Conservation (phyloP, 1,284 basidiomycete genomes). For the Ustilago hordei region DNA sequence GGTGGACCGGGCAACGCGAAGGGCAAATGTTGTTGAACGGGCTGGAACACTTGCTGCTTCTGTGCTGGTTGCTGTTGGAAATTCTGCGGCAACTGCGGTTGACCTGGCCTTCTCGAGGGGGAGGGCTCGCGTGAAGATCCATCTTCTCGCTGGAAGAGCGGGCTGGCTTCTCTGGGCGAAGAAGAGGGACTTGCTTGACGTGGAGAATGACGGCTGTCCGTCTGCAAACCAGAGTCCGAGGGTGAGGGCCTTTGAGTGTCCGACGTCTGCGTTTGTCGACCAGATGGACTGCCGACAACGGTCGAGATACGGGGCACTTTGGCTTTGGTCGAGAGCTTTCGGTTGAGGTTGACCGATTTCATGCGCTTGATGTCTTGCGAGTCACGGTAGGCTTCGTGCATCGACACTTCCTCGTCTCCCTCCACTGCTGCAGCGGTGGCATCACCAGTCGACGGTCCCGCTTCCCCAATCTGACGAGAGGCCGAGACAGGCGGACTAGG, state of each 20-base stretch:
- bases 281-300: conserved; percentile 94
- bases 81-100: conserved; percentile 28
- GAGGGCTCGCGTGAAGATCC: conserved; percentile 38
- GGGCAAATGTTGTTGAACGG: conserved; percentile 43
- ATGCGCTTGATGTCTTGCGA: conserved; percentile 91
- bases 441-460: not conserved
- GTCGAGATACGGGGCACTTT: conserved; percentile 92
- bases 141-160: conserved; percentile 37
- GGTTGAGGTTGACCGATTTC: conserved; percentile 85
- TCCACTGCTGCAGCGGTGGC: conserved; percentile 1
- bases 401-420: conserved; percentile 48
- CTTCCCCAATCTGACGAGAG: conserved; percentile 22
- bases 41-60: conserved; percentile 41
- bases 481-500: conserved; percentile 73
- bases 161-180: conserved; percentile 32
- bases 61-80: conserved; percentile 28
- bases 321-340: conserved; percentile 92
- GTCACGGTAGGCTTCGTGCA: conserved; percentile 78
- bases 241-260: conserved; percentile 50
- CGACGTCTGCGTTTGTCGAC: conserved; percentile 48
- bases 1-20: conserved; percentile 32
- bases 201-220: conserved; percentile 38
- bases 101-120: conserved; percentile 24
- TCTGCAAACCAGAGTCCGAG: conserved; percentile 39
- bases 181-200: conserved; percentile 35